Base-by-base conservation (phyloP, 2,329 filamentous ascomycete species). In the Plectosphaerella sp. region DNA sequence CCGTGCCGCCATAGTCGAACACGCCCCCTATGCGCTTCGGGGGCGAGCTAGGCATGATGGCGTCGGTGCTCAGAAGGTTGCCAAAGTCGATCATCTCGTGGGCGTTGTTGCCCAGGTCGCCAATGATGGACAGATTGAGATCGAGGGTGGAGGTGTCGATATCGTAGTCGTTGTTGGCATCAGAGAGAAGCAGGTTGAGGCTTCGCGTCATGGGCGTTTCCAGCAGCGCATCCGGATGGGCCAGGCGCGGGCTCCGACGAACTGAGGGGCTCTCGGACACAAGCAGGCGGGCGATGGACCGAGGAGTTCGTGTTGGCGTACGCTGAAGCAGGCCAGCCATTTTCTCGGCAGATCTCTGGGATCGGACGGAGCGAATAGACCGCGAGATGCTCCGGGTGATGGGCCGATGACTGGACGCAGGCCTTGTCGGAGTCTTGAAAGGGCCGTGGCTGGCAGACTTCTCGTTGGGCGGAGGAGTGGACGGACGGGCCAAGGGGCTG, bases 401-500 rank as follows among this genome's bases (percentile, higher is more conserved):
- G 35, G 77, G 83, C 58, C 79, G 81, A 61, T 83, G 82, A 57
- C 68, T 83, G 2, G 80, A 83, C 1, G 79, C 82, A n/a, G 74
- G 75, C n/a, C 77, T 79, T 2, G 82, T 82, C 1, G 84, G 83
- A 3, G 84, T 87, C 65, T 84, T 85, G 65, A 84, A 82, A 2
- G 68, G 65, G 5, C 67, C 71, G 37, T 70, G 69, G 48, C 73
- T 73, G 36, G 72, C 67, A 52, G 73, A 70, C 63, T 76, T 78
- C 5, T 66, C 59, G 42, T 69, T 75, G 5, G 78, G 80, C 54
- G 76, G 76, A 54, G 76, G 81, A 4, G 75, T 84, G 49, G 72
- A 84, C 49, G 69, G 75, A 59, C 77, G 65, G 59, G 63, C 56
- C 25, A 59, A 51, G 51, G 68, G 79, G 62, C 73, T 86, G 52